Base-by-base conservation (phyloP, 768 basidiomycete species). In the Porphyrellus cyaneotinctus region DNA sequence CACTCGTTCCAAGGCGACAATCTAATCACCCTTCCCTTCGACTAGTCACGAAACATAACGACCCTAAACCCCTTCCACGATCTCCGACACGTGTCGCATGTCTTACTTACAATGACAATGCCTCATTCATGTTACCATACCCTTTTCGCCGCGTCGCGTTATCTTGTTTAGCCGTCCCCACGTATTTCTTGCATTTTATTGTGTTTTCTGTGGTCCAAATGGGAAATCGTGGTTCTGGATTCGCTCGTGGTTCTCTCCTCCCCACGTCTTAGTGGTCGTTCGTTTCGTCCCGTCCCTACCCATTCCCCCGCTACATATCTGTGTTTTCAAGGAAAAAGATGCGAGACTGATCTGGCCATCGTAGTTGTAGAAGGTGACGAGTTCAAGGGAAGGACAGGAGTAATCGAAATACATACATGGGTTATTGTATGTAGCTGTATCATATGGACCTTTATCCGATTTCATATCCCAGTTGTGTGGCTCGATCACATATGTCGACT, bases 101-200 rank as follows among this genome's bases (percentile, higher is more conserved):
- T 68, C 61, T 69, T 67, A 57, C 65, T 67, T 65, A 67, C 61
- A 63, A 66, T 62, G 58, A 62, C 52, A 30, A 45, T 60, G 54
- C 61, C 46, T 49, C 58, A 57, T 56, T 50, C 59, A 58, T 57
- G 60, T 59, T 64, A 67, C 54, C 61, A 68, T 61, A 67, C 65
- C 65, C 61, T 55, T 59, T 55, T 63, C 54, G 58, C 61, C 61
- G 49, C 55, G 53, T 59, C 68, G 45, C 61, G 64, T 57, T 52
- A 57, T 65, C 63, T 65, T 65, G 64, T 67, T 62, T 65, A 64
- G 49, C 61, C 61, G 49, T 57, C 53, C 18, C 44, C 59, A 14
- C 56, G 42, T 53, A 51, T 44, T 57, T 60, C 60, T 64, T 64
- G 51, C 63, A 62, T 62, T 44, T 58, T 38, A 47, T 22, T 35